Percentiles rank a stretch among this genome's conserved stretches.
phyloP scores from a whole-genome alignment of 2,329 filamentous ascomycete species.

The Botrytis pseudocinerea region DNA sequence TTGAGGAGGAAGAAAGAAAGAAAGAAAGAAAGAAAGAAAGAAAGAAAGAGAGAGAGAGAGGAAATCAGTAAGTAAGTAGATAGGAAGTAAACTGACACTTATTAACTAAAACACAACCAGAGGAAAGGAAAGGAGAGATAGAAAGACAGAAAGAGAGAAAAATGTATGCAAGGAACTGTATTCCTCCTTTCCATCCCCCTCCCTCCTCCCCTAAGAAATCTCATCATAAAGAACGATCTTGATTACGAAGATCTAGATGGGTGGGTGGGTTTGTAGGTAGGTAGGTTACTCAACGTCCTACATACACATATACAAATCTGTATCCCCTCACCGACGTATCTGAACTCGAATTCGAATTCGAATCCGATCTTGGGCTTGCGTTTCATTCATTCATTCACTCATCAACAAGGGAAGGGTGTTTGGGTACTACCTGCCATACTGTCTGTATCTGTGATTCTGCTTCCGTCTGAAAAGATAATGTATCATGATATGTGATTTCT shows the following conservation, averaged over 20 bases:
- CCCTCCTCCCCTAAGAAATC: neutral
- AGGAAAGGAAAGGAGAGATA: neutral
- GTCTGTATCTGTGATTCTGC: neutral
- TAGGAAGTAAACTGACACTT: neutral
- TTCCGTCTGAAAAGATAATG: neutral
- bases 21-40: too few relatives aligned
- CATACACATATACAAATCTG: neutral
- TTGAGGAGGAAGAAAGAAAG: neutral
- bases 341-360: neutral
- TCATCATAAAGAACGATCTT: neutral
- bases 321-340: neutral
- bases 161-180: fast-evolving
- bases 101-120: neutral
- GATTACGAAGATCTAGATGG: neutral
- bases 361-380: neutral
- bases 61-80: neutral
- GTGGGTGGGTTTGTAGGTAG: neutral
- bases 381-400: neutral
- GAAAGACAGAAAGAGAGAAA: neutral
- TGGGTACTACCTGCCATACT: neutral
- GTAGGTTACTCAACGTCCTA: neutral
- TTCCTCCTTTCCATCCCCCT: too few relatives aligned
- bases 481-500: neutral
- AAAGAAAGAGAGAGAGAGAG: neutral
- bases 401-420: neutral